phyloP scores from a whole-genome alignment of 83 land plant genomes.

The Isoetes engelmannii region DNA sequence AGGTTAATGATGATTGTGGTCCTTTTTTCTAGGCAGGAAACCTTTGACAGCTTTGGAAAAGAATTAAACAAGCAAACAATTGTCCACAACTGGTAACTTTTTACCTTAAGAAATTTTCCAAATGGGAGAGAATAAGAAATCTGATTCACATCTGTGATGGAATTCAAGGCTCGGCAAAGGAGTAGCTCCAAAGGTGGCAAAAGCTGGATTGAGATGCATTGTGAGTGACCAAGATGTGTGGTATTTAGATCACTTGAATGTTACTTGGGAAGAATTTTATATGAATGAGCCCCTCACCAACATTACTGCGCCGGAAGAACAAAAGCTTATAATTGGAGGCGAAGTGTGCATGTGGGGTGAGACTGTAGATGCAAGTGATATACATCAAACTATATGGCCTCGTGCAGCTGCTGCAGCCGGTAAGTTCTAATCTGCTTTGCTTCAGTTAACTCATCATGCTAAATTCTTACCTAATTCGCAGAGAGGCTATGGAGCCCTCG shows the following conservation, averaged over 20 bases:
- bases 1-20: neutral
- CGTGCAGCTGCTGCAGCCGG: conserved; percentile 98
- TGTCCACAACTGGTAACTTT: conserved; percentile 70
- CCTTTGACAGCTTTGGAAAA: conserved; percentile 55
- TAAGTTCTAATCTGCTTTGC: conserved; percentile 19
- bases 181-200: conserved; percentile 61
- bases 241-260: conserved; percentile 90
- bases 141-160: neutral
- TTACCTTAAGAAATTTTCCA: no score
- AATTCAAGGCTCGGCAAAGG: conserved; percentile 66
- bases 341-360: conserved; percentile 99
- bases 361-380: conserved; percentile 62
- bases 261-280: conserved; percentile 68
- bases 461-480: conserved; percentile 5
- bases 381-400: conserved; percentile 87
- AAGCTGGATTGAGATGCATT: conserved; percentile 70
- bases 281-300: conserved; percentile 58
- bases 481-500: conserved; percentile 66
- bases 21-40: conserved; percentile 65
- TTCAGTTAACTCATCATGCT: neutral
- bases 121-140: no score
- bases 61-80: conserved; percentile 55
- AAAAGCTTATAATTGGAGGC: conserved; percentile 74
- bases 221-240: conserved; percentile 78
- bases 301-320: conserved; percentile 40